These are phyloP conservation scores for Parietaria judaica DNA, from an alignment of 306 rosid species.

Conservation along the genomic window DNA sequence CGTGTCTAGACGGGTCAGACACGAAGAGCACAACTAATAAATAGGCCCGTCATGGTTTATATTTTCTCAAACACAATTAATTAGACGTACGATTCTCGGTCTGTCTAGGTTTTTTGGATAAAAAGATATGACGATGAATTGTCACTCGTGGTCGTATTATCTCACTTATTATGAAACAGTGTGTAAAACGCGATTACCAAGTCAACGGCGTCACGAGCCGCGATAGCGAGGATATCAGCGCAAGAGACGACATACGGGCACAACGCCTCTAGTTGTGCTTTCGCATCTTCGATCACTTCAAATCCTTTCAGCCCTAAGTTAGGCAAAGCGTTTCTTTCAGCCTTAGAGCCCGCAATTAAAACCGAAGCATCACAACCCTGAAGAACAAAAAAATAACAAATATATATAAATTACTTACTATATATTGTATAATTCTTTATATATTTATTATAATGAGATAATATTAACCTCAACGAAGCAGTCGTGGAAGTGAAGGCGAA, in stretches of 20 bases:
- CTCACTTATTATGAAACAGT: too few species aligned
- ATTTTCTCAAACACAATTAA: too few species aligned
- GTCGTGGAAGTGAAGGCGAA: constrained; percentile 63
- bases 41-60: too few species aligned
- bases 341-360: constrained; percentile 31
- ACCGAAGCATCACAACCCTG: constrained; percentile 67
- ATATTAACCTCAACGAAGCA: constrained; percentile 38
- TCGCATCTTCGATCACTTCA: constrained; percentile 68
- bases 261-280: constrained; percentile 43
- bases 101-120: too few species aligned
- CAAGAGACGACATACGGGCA: constrained; percentile 70
- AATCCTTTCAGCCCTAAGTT: constrained; percentile 66
- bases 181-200: constrained; percentile 25
- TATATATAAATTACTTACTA: neutral
- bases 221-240: constrained; percentile 62
- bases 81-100: too few species aligned
- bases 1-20: too few species aligned
- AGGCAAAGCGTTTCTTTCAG: constrained; percentile 42
- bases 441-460: neutral
- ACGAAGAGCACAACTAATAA: too few species aligned
- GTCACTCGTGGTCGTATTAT: too few species aligned
- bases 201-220: constrained; percentile 61
- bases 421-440: neutral
- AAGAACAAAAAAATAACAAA: neutral
- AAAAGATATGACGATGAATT: too few species aligned